Percentiles rank a stretch among this genome's conserved stretches.
Evolutionary conservation across 2,329 filamentous ascomycete genomes (phyloP).

Genomic region (Apiospora aurea): DNA sequence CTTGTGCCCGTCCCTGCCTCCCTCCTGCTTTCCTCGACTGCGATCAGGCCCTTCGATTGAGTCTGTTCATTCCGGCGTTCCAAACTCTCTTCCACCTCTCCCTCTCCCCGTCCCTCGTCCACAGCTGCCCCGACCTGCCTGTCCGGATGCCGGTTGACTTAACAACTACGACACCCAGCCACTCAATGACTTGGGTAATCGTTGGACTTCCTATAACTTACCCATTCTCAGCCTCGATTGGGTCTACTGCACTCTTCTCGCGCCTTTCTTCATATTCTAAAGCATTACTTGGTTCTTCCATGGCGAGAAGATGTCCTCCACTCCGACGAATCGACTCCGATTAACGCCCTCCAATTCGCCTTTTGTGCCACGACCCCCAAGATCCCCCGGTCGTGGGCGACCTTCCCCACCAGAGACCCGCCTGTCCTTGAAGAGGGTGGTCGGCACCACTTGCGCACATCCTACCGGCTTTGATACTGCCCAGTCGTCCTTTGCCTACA

Average conservation of each 20-base stretch:
- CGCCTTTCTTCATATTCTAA: conserved; percentile 19
- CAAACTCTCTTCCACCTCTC: background rate
- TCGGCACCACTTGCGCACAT: conserved; percentile 87
- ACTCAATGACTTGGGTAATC: conserved; percentile 14
- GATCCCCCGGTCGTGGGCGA: conserved; percentile 66
- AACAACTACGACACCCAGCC: conserved; percentile 13
- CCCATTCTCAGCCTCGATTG: conserved; percentile 22
- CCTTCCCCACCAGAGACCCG: conserved; percentile 58
- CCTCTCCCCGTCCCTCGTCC: background rate
- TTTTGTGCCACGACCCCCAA: conserved; percentile 65
- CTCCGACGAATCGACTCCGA: conserved; percentile 68
- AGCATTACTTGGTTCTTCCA: conserved; percentile 43
- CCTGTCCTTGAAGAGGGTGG: conserved; percentile 81
- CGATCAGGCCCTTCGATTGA: conserved; percentile 14
- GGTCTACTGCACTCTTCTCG: background rate
- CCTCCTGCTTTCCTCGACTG: conserved; percentile 7
- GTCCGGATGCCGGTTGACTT: conserved; percentile 19
- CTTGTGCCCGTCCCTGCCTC: background rate
- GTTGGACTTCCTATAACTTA: background rate
- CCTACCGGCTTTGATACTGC: conserved; percentile 88
- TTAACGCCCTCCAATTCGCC: conserved; percentile 82
- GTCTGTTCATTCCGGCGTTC: conserved; percentile 18
- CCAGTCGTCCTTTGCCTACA: conserved; percentile 83
- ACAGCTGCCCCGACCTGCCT: conserved; percentile 10
- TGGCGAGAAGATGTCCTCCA: conserved; percentile 66